A percentile compares a stretch with the other conserved stretches of the same genome.
phyloP scores from a whole-genome alignment of 1,284 basidiomycete genomes.

The Pseudozyma sp. region DNA sequence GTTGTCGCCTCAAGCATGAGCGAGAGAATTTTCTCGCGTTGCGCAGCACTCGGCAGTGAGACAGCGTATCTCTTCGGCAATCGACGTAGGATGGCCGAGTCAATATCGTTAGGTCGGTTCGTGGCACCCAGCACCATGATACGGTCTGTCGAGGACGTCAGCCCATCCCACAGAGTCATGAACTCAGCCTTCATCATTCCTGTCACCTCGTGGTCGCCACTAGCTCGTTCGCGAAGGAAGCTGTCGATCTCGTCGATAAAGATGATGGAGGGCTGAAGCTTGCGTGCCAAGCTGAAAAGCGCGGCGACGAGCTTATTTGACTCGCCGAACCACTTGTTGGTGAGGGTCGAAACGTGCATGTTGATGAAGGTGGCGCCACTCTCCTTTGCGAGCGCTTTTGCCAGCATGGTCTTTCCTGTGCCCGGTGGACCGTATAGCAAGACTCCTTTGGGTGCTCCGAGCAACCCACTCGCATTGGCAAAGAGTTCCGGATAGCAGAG shows the following conservation, averaged over 20 bases:
- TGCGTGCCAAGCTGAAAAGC: conserved; percentile 79
- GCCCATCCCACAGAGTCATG: conserved; percentile 99
- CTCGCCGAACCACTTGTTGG: conserved; percentile 89
- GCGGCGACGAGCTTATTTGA: conserved; percentile 93
- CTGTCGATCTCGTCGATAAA: conserved; percentile 88
- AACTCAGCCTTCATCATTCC: conserved; percentile 99
- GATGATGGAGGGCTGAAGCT: conserved; percentile 81
- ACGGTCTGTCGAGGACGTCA: conserved; percentile 81
- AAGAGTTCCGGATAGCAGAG: conserved; percentile 92
- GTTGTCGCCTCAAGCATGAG: conserved; percentile 74
- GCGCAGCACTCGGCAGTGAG: conserved; percentile 81
- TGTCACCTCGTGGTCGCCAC: conserved; percentile 95
- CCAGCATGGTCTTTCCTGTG: conserved; percentile 71
- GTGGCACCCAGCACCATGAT: conserved; percentile 96
- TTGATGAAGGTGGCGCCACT: conserved; percentile 89
- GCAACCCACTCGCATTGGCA: conserved; percentile 73
- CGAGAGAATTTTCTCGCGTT: conserved; percentile 87
- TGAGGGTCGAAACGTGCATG: conserved; percentile 72
- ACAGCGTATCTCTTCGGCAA: conserved; percentile 99
- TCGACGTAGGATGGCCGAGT: conserved; percentile 90
- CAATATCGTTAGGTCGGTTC: conserved; percentile 94
- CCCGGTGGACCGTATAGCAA: conserved; percentile 71
- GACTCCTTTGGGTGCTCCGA: conserved; percentile 73
- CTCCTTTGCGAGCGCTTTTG: conserved; percentile 76
- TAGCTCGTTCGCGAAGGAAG: conserved; percentile 85